Conservation (phyloP, 805 yeast species). For the Candida insectorum region DNA sequence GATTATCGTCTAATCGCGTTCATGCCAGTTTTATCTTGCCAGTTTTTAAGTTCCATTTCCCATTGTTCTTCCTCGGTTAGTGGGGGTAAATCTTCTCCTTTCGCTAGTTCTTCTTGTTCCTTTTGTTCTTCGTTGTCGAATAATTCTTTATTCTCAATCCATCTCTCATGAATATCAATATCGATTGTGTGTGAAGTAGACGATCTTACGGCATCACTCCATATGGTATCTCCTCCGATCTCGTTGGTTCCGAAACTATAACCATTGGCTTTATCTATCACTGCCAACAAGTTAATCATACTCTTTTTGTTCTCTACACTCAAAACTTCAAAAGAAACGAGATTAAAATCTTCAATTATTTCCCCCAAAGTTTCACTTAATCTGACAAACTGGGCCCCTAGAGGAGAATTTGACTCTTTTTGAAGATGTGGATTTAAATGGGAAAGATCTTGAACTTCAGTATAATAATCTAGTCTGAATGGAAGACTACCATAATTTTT, state of each 20-base stretch:
- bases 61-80: constrained; percentile 67
- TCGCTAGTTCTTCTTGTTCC: constrained; percentile 42
- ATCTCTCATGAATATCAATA: constrained; percentile 86
- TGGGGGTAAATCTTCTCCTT: constrained; percentile 33
- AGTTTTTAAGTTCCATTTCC: constrained; percentile 42
- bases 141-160: constrained; percentile 81
- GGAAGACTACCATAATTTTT: constrained; percentile 77
- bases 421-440: constrained; percentile 66
- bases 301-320: constrained; percentile 88
- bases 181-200: constrained; percentile 53
- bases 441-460: constrained; percentile 84
- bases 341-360: constrained; percentile 78
- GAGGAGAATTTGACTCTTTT: constrained; percentile 64
- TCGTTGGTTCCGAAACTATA: constrained; percentile 91
- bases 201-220: constrained; percentile 94
- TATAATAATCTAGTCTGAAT: constrained; percentile 78
- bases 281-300: constrained; percentile 77
- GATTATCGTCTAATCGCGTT: constrained; percentile 11
- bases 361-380: constrained; percentile 79
- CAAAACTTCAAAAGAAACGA: constrained; percentile 85
- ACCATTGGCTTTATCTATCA: constrained; percentile 89
- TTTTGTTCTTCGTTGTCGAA: constrained; percentile 56
- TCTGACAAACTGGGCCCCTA: constrained; percentile 59
- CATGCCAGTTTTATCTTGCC: constrained; percentile 21
- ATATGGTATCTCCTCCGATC: constrained; percentile 92